phyloP scores from a whole-genome alignment of 257 asterid genomes.

The Capsicum chinense region DNA sequence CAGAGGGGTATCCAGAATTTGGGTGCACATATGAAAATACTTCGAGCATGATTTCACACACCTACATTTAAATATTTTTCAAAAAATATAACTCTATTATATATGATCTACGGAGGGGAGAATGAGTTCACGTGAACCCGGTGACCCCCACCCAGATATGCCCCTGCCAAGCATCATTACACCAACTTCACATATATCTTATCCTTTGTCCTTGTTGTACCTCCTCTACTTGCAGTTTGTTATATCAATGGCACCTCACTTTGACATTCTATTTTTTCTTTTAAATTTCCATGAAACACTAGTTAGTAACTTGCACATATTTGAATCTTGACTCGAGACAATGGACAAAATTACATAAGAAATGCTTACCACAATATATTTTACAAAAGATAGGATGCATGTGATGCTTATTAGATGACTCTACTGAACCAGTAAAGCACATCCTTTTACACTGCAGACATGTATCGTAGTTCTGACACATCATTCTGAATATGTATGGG shows the following conservation, averaged over 20 bases:
- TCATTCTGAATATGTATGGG: background rate
- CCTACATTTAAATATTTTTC: too few relatives aligned
- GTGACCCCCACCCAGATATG: too few relatives aligned
- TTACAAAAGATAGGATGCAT: background rate
- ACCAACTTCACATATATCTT: slow-evolving; percentile 10
- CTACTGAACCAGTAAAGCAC: background rate
- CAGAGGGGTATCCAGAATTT: too few relatives aligned
- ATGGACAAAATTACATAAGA: background rate
- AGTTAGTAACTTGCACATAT: background rate
- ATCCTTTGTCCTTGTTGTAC: background rate
- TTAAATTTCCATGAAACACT: background rate
- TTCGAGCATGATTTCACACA: too few relatives aligned
- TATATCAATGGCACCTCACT: background rate
- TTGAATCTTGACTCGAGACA: background rate
- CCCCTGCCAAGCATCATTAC: too few relatives aligned
- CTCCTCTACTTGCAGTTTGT: background rate
- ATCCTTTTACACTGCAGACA: background rate
- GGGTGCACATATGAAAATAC: too few relatives aligned
- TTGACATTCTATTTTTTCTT: background rate
- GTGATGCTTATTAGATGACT: background rate
- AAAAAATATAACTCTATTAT: too few relatives aligned
- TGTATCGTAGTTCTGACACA: background rate
- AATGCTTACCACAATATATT: background rate
- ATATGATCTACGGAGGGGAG: too few relatives aligned
- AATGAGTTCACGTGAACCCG: too few relatives aligned